Base-by-base conservation (phyloP, 768 basidiomycete species). In the Erythrobasidium yunnanense region DNA sequence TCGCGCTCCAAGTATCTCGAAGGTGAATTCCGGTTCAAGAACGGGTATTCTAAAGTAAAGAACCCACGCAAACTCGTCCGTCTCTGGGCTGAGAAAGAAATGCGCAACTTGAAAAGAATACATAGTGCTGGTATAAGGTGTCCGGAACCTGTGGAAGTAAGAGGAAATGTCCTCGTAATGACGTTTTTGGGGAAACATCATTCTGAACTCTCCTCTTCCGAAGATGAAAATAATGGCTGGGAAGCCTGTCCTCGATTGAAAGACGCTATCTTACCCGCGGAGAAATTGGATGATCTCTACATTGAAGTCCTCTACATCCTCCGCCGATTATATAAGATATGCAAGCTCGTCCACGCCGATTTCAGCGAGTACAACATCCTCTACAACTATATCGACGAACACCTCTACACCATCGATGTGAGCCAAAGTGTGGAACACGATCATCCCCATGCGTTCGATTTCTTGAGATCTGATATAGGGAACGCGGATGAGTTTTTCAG, bases 11-110 rank as follows among this genome's bases (percentile, higher is more conserved):
- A 87, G 66, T 99, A 99, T 76, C 91, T 97, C 42, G 85, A 87
- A 0, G 95, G 95, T 55, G 93, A 97, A 76, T 85, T 87, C 75
- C 85, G 95, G n/a, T 97, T 97, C 79, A 81, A 89, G 52, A 82
- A 85, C 63, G 92, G 92, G 25, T 78, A 78, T 65, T 79, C 80
- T 73, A 85, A 86, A 65, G 60, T 47, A 7, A 84, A 82, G 68
- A 99, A 97, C 74, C 93, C 95, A 17, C 83, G 95, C 27, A 99
- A 99, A 78, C 97, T 99, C 93, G 92, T 99, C 20, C 82, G 90
- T 17, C 77, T 97, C 2, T 99, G 95, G 95, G 95, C 95, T 1
- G 95, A 99, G 77, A 99, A 99, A 78, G 95, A 99, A 76, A 87
- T 96, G 86, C 84, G 95, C 23, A 99, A 99, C 75, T 78, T 99